A percentile compares a stretch with the other conserved stretches of the same genome.
These are phyloP conservation scores for Meyerozyma guilliermondii DNA, from an alignment of 1,139 yeast genomes.

Conservation along the genomic window DNA sequence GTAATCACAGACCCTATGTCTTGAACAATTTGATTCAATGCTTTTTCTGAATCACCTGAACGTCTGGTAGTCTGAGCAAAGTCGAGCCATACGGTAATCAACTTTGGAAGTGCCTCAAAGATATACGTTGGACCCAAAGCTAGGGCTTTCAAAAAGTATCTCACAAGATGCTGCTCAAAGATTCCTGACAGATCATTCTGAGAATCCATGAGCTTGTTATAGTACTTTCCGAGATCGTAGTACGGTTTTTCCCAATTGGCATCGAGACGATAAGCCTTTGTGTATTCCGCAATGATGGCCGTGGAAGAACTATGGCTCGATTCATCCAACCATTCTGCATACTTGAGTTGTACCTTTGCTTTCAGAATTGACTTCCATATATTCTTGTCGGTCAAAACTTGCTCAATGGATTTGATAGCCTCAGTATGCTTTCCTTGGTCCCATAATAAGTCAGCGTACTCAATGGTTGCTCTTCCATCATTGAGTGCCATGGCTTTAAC, in stretches of 20 bases:
- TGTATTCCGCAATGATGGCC: slow-evolving; percentile 68
- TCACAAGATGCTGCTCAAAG: slow-evolving; percentile 62
- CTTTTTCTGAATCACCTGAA: slow-evolving; percentile 30
- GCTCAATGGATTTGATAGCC: slow-evolving; percentile 65
- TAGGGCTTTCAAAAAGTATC: slow-evolving; percentile 62
- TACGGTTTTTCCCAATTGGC: slow-evolving; percentile 73
- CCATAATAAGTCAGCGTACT: slow-evolving; percentile 85
- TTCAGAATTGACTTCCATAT: slow-evolving; percentile 17
- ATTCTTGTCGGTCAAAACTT: slow-evolving; percentile 24
- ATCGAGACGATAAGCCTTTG: slow-evolving; percentile 52
- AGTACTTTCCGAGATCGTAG: slow-evolving; percentile 76
- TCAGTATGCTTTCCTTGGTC: slow-evolving; percentile 84
- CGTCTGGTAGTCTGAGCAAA: slow-evolving; percentile 44
- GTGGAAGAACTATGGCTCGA: slow-evolving; percentile 82
- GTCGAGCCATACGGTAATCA: slow-evolving; percentile 89
- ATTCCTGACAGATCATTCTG: slow-evolving; percentile 48
- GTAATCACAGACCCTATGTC: slow-evolving; percentile 46
- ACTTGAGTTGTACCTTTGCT: slow-evolving; percentile 62
- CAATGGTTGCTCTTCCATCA: slow-evolving; percentile 58
- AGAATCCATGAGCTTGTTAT: slow-evolving; percentile 70
- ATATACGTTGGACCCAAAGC: slow-evolving; percentile 65
- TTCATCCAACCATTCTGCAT: slow-evolving; percentile 84
- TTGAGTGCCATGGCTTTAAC: slow-evolving; percentile 58
- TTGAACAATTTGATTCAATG: slow-evolving; percentile 43
- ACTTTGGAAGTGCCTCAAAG: slow-evolving; percentile 84